Conservation (phyloP, 2,329 filamentous ascomycete species). For the Monilinia fructigena region DNA sequence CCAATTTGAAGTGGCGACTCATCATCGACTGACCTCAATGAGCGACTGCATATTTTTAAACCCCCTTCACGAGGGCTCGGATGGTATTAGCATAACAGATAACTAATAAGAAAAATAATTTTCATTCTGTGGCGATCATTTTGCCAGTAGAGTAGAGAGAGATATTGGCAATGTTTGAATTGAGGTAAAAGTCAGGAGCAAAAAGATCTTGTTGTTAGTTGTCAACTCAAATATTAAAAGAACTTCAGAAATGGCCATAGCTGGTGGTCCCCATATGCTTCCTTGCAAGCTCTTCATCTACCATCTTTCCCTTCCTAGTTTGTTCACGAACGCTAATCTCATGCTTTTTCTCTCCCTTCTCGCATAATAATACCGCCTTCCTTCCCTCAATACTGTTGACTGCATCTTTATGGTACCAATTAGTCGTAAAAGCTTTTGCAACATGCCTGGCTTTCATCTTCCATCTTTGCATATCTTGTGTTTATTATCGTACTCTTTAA, state of each 20-base stretch:
- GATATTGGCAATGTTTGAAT: too few species aligned
- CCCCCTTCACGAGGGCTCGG: too few species aligned
- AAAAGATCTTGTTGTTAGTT: too few species aligned
- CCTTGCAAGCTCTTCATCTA: neutral
- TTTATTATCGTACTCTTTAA: constrained; percentile 20
- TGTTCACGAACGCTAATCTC: neutral
- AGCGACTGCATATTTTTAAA: too few species aligned
- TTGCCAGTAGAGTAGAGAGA: too few species aligned
- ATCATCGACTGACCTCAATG: too few species aligned
- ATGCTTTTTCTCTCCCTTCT: constrained; percentile 3
- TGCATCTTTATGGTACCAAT: constrained; percentile 28
- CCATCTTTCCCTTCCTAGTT: neutral
- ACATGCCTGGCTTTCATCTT: constrained; percentile 19
- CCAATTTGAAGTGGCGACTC: too few species aligned
- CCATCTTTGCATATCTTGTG: constrained; percentile 17
- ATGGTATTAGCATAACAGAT: too few species aligned
- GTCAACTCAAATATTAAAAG: neutral
- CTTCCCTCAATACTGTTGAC: constrained; percentile 25
- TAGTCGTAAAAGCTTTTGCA: constrained; percentile 26
- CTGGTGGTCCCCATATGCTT: constrained; percentile 1
- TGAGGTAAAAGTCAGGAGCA: neutral
- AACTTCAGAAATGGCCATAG: neutral
- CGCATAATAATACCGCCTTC: constrained; percentile 25
- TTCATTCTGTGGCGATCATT: too few species aligned
- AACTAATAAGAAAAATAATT: too few species aligned